A percentile compares a stretch with the other conserved stretches of the same genome.
Conservation (phyloP, 1,284 basidiomycete genomes). For the Kwoniella shivajii region DNA sequence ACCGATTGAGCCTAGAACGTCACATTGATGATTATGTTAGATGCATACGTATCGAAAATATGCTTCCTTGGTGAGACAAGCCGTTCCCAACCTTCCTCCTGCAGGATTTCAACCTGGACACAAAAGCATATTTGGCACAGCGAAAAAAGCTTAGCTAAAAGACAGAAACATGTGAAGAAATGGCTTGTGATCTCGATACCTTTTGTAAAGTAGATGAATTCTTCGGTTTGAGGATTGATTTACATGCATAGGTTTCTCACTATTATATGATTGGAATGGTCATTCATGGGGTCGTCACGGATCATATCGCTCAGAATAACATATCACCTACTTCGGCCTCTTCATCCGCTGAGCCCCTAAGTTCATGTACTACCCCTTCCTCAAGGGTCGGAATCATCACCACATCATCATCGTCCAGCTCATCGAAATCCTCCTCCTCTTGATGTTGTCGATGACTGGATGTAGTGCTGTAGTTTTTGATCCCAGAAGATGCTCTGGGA, state of each 20-base stretch:
- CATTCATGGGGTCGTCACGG: background rate
- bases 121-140: no score
- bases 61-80: no score
- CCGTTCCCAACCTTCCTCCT: no score
- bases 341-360: background rate
- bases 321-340: constrained; percentile 8
- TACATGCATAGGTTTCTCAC: background rate
- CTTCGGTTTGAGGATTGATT: background rate
- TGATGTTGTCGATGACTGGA: background rate
- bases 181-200: background rate
- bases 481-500: background rate
- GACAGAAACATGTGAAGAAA: background rate
- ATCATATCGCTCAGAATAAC: background rate
- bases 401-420: constrained; percentile 8
- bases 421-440: background rate
- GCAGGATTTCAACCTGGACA: no score
- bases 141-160: background rate
- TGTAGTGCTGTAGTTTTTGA: background rate
- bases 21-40: no score
- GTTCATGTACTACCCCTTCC: background rate
- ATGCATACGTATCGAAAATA: no score
- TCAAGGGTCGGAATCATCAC: background rate
- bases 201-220: background rate
- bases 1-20: no score
- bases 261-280: background rate